phyloP scores from a whole-genome alignment of 495 filamentous ascomycete species.

The Bryoglossum gracile region DNA sequence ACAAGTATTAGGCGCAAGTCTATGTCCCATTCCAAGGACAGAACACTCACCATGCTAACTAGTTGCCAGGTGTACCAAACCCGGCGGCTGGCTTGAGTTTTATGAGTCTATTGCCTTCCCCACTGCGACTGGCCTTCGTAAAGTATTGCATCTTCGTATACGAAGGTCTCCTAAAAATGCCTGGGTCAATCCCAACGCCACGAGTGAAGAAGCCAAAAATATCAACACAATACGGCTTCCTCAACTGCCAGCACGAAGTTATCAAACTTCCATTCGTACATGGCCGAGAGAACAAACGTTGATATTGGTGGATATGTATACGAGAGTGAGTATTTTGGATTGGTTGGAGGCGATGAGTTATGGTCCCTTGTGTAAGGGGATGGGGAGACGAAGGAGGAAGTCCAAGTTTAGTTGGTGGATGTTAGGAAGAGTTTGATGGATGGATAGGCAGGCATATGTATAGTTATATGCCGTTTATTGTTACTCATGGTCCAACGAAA shows the following conservation, averaged over 20 bases:
- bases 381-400: conserved; percentile 1
- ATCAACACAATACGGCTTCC: conserved; percentile 48
- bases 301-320: conserved; percentile 47
- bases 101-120: conserved; percentile 31
- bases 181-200: conserved; percentile 43
- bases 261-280: conserved; percentile 57
- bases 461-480: no score
- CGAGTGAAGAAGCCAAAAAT: conserved; percentile 35
- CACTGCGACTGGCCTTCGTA: conserved; percentile 42
- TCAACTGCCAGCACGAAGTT: conserved; percentile 46
- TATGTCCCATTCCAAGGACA: conserved; percentile 58
- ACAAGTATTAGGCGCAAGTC: conserved; percentile 56
- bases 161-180: conserved; percentile 34
- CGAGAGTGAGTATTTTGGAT: neutral
- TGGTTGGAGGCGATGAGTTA: neutral
- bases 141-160: conserved; percentile 39
- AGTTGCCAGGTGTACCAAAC: conserved; percentile 43
- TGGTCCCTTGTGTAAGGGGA: neutral
- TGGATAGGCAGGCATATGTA: no score
- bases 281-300: conserved; percentile 58
- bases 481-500: neutral
- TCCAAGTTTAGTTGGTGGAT: neutral
- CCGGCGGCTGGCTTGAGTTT: conserved; percentile 47
- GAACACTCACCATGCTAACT: no score
- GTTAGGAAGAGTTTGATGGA: neutral